Base-by-base conservation (phyloP, 805 yeast genomes). In the Phaffomyces thermotolerans region DNA sequence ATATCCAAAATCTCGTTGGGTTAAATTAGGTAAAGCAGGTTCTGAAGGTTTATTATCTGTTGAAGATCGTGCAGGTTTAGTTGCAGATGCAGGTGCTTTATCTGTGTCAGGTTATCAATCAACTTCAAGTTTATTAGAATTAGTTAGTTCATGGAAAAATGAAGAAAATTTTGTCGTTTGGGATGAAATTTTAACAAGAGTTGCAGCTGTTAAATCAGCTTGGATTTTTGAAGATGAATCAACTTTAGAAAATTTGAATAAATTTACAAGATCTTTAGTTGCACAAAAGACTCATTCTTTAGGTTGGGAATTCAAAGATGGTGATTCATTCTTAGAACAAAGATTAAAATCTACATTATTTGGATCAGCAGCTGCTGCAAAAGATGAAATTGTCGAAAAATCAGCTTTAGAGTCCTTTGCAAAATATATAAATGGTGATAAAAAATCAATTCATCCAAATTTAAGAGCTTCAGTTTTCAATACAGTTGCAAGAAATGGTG, bases 41-140 rank as follows among this genome's bases (percentile, higher is more conserved):
- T 73, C 72, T 34, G 69, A 70, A 10, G 79, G 78, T 34, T 65
- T 73, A 53, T 71, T 85, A 53, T 72, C 87, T 10, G 83, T 81
- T 41, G 85, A 81, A 59, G 95, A 85, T 63, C 78, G 87, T 63
- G 78, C 82, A 44, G 91, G 90, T 36, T 71, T 83, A 52, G 83
- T 84, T 39, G 84, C 90, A n/a, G 95, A 85, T 65, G 85, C 85
- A 17, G 78, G 75, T 41, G 75, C 87, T 8, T 70, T 84, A 52
- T 78, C 91, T 6, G 66, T 79, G 24, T 79, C 91, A 17, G 93
- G 93, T 27, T 73, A 75, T 53, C 76, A 81, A 44, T 68, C 80
- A 23, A 76, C 89, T 30, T 68, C 77, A 4, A 78, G 72, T 53
- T 72, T 82, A 57, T 73, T 83, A 52, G 66, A 69, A 48, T 73